phyloP scores from a whole-genome alignment of 352 stramenopile species.

The Globisporangium spiculum region DNA sequence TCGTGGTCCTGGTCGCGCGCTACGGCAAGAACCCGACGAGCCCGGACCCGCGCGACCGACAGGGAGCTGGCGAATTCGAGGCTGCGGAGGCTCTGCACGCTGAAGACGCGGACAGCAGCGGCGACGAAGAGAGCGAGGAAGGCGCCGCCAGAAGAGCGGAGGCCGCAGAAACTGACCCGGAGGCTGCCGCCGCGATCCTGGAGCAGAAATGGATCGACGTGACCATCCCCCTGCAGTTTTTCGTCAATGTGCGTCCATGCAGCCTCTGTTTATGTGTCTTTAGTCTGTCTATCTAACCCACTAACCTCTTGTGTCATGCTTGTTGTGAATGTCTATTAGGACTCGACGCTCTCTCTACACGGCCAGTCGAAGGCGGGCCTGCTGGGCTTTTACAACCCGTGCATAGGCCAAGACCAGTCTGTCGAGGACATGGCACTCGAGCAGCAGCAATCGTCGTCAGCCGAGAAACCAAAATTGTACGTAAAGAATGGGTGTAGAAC shows the following conservation, averaged over 20 bases:
- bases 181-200: slow-evolving; percentile 10
- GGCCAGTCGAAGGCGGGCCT: slow-evolving; percentile 63
- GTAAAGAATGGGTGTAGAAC: slow-evolving; percentile 1
- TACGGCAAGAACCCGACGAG: slow-evolving; percentile 76
- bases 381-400: slow-evolving; percentile 83
- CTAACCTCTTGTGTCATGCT: not conserved
- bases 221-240: slow-evolving; percentile 78
- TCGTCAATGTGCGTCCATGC: slow-evolving; percentile 50
- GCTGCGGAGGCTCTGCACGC: slow-evolving; percentile 16
- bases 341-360: slow-evolving; percentile 51
- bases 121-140: slow-evolving; percentile 23
- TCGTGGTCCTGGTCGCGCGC: slow-evolving; percentile 73
- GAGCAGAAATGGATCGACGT: slow-evolving; percentile 73
- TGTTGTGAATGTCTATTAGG: slow-evolving; percentile 25
- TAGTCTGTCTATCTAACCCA: not conserved
- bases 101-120: slow-evolving; percentile 20
- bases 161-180: slow-evolving; percentile 15
- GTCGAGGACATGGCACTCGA: slow-evolving; percentile 28
- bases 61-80: slow-evolving; percentile 21
- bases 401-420: slow-evolving; percentile 41
- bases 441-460: not conserved
- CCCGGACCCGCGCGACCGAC: slow-evolving; percentile 32
- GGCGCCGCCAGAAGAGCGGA: slow-evolving; percentile 18
- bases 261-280: not conserved
- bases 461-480: slow-evolving; percentile 57